Evolutionary conservation across 116 monocot genomes (phyloP).

Genomic region (Papilionanthe hybrid): DNA sequence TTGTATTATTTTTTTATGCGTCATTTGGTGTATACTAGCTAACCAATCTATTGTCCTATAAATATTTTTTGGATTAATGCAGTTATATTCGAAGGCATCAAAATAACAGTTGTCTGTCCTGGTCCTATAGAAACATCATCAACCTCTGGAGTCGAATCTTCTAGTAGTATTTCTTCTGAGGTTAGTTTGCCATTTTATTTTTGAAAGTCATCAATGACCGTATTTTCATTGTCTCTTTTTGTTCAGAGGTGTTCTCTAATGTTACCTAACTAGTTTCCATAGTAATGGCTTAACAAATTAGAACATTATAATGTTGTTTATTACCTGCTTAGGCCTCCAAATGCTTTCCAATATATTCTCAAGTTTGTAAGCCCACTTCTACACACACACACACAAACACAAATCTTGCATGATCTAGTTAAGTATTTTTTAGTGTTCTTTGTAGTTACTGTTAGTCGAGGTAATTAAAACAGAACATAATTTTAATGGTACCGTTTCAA

Average conservation of each 20-base stretch:
- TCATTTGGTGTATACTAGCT: too few relatives aligned
- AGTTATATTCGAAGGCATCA: constrained; percentile 89
- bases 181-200: constrained; percentile 18
- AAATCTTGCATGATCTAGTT: not conserved
- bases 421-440: not conserved
- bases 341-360: not conserved
- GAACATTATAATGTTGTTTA: not conserved
- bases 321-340: not conserved
- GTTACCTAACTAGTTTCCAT: not conserved
- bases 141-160: constrained; percentile 37
- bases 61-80: not conserved
- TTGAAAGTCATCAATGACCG: not conserved
- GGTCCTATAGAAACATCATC: constrained; percentile 74
- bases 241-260: not conserved
- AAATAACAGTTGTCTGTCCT: constrained; percentile 92
- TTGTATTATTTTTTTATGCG: not conserved
- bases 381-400: not conserved
- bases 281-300: not conserved
- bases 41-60: not conserved
- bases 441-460: not conserved
- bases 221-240: not conserved
- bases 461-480: too few relatives aligned
- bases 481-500: too few relatives aligned
- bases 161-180: constrained; percentile 37
- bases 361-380: not conserved